Evolutionary conservation across 2,329 filamentous ascomycete genomes (phyloP), one percentile per base, ranked within the genome.

Genomic region (Nothopassalora personata): DNA sequence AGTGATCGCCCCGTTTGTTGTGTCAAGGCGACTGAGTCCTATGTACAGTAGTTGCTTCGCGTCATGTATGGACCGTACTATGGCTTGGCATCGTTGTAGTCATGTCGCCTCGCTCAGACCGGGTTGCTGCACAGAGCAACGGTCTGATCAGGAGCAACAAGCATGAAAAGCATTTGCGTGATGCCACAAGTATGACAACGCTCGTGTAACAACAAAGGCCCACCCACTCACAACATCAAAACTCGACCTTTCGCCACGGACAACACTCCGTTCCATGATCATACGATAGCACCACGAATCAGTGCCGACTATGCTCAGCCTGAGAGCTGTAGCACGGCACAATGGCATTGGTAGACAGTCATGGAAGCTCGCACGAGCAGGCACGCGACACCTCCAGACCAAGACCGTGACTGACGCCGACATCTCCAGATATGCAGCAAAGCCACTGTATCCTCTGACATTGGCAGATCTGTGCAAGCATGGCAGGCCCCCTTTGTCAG

Each of bases 401-500:
- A 70, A 68, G 48, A 75, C 72, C 3, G 79, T 81, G 39, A 80
- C 78, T 4, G 88, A 93, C 71, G 85, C 88, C 64, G 89, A 94
- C 71, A 89, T 97, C 64, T 83, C 86, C 49, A 84, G 83, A 46
- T 83, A 97, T 50, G 90, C 92, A 33, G 85, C 86, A 58, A 86
- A 88, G 70, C 86, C 87, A 36, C 83, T 96, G 54, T 89, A 95
- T 70, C 85, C 88, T 10, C 79, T 97, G 70, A 94, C 90, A 28
- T 83, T 99, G 34, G 86, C 88, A 59, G 94, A 97, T 71, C 81
- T 99, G 5, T 89, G 97, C 67, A 93, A 88, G 89, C 83, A 87
- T 76, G 94, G 94, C 61, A 86, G 89, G 6, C 93, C 93, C 33
- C 92, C 94, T 0, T 83, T 97, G 54, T 89, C 89, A 3, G 84